phyloP scores from a whole-genome alignment of 345 rosid species.

The Moricandia arvensis region DNA sequence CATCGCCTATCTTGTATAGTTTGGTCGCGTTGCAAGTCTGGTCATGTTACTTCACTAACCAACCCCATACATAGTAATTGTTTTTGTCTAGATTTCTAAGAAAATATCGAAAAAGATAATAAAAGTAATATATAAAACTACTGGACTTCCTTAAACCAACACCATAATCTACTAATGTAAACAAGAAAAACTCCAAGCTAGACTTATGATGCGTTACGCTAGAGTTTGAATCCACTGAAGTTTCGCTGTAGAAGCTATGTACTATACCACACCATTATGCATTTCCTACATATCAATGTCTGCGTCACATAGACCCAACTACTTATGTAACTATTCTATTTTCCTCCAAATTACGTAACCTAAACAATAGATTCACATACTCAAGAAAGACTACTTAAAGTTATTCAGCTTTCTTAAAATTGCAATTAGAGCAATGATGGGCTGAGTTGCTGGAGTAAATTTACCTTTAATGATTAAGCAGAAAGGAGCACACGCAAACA shows the following conservation, averaged over 20 bases:
- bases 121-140: background rate
- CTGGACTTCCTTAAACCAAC: background rate
- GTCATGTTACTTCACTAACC: background rate
- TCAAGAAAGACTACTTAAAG: background rate
- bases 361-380: background rate
- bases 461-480: slow-evolving; percentile 19
- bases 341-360: background rate
- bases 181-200: background rate
- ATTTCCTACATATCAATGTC: background rate
- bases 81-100: background rate
- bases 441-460: slow-evolving; percentile 25
- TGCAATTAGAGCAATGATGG: slow-evolving; percentile 15
- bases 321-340: background rate
- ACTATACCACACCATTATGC: background rate
- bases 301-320: slow-evolving; percentile 4
- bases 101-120: background rate
- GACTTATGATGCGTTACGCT: too few species aligned
- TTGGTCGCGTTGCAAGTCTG: too few species aligned
- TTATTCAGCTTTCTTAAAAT: background rate
- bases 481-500: slow-evolving; percentile 13
- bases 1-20: too few species aligned
- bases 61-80: background rate
- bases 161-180: background rate
- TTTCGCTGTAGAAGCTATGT: background rate
- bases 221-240: background rate